A percentile compares a stretch with the other conserved stretches of the same genome.
Evolutionary conservation across 1,284 basidiomycete genomes (phyloP).

Genomic region (Trametes hirsuta): DNA sequence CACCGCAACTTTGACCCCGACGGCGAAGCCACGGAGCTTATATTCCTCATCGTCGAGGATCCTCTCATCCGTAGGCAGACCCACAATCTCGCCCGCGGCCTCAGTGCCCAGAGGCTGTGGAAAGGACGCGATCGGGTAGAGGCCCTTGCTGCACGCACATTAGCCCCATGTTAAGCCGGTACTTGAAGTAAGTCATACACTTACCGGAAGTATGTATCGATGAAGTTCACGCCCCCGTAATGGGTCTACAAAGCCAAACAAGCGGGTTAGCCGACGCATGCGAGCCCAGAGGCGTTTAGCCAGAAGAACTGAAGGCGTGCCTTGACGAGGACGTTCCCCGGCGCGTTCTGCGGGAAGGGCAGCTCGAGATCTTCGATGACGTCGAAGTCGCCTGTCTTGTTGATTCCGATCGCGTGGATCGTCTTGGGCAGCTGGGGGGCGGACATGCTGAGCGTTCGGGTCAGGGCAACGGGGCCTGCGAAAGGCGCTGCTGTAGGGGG

Average conservation of each 20-base stretch:
- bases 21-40: constrained; percentile 58
- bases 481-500: too few species aligned
- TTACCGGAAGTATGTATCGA: constrained; percentile 78
- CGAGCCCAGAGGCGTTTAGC: neutral
- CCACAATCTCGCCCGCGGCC: constrained; percentile 74
- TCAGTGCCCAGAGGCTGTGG: constrained; percentile 85
- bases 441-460: neutral
- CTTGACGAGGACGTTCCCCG: constrained; percentile 80
- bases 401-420: constrained; percentile 59
- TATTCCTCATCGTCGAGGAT: constrained; percentile 60
- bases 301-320: constrained; percentile 38
- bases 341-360: constrained; percentile 61
- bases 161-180: neutral
- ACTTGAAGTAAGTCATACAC: neutral
- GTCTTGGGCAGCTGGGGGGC: constrained; percentile 45
- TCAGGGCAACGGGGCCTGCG: neutral
- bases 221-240: constrained; percentile 82
- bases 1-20: constrained; percentile 67
- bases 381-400: constrained; percentile 73
- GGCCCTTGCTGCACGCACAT: constrained; percentile 48
- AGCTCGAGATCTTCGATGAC: constrained; percentile 71
- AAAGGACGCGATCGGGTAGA: constrained; percentile 61
- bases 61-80: constrained; percentile 64
- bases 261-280: neutral
- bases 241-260: constrained; percentile 45